A percentile compares a stretch with the other conserved stretches of the same genome.
Evolutionary conservation across 2,329 filamentous ascomycete species (phyloP).

Genomic region (Sporothrix globosa): DNA sequence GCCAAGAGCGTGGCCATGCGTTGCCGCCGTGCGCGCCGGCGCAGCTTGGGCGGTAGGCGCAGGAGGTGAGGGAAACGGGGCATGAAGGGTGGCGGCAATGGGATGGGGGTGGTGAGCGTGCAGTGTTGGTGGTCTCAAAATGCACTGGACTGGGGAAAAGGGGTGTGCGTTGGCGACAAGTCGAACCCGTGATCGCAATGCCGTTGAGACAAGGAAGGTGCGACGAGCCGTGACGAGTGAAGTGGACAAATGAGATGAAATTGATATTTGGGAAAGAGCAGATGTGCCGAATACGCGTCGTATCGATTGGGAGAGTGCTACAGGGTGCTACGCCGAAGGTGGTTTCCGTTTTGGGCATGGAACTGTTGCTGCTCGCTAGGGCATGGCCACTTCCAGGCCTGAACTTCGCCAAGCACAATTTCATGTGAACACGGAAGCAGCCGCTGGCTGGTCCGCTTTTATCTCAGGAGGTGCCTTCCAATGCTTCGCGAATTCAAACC

Average conservation of each 20-base stretch:
- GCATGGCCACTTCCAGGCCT: neutral
- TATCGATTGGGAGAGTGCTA: constrained; percentile 4
- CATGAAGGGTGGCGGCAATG: constrained; percentile 35
- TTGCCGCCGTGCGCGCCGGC: constrained; percentile 60
- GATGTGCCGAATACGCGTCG: neutral
- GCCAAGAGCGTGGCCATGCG: constrained; percentile 59
- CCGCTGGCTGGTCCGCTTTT: constrained; percentile 24
- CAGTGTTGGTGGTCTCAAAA: neutral
- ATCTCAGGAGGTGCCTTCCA: neutral
- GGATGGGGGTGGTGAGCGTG: neutral
- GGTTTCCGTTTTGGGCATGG: constrained; percentile 16
- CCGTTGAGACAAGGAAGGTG: constrained; percentile 1
- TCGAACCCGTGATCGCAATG: neutral
- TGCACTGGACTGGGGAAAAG: neutral
- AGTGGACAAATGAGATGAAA: neutral
- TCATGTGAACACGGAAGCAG: constrained; percentile 22
- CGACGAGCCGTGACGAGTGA: neutral
- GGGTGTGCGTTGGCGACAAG: neutral
- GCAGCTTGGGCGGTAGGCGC: constrained; percentile 59
- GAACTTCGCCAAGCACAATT: constrained; percentile 1
- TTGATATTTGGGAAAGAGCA: neutral
- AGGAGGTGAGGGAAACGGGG: constrained; percentile 49
- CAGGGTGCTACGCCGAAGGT: constrained; percentile 21
- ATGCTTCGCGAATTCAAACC: constrained; percentile 15
- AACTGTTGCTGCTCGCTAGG: neutral